These are phyloP conservation scores for Nemania sp. DNA, from an alignment of 2,329 filamentous ascomycete species.

Conservation along the genomic window DNA sequence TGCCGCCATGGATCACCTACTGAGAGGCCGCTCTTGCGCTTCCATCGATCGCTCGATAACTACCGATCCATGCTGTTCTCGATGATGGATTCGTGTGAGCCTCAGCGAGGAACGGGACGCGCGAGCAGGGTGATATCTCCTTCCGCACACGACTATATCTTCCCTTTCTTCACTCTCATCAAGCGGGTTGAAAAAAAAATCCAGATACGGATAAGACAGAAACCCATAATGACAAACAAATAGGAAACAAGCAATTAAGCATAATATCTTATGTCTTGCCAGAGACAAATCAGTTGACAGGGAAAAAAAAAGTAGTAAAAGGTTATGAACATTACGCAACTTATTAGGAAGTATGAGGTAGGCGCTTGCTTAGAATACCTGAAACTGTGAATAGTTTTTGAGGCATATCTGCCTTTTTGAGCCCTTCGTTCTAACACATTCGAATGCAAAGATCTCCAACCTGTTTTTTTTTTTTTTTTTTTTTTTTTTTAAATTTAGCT, in stretches of 20 bases:
- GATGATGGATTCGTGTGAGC: slow-evolving; percentile 21
- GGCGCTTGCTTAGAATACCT: too few species aligned
- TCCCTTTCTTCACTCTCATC: slow-evolving; percentile 11
- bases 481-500: too few species aligned
- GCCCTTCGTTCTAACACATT: too few species aligned
- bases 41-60: neutral
- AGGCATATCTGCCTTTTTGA: too few species aligned
- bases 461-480: too few species aligned
- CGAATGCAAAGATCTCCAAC: too few species aligned
- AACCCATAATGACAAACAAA: slow-evolving; percentile 19
- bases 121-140: slow-evolving; percentile 24
- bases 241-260: slow-evolving; percentile 22
- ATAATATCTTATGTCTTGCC: slow-evolving; percentile 22
- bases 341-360: too few species aligned
- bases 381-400: too few species aligned
- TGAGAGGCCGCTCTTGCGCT: neutral
- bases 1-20: neutral
- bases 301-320: too few species aligned
- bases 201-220: slow-evolving; percentile 1
- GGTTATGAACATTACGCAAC: too few species aligned
- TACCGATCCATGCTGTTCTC: slow-evolving; percentile 13
- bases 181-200: slow-evolving; percentile 12
- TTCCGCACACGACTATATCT: slow-evolving; percentile 34
- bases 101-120: slow-evolving; percentile 13
- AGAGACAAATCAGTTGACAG: slow-evolving; percentile 30